Conservation (phyloP, 1,284 basidiomycete species). For the Ceratobasidium sp. region DNA sequence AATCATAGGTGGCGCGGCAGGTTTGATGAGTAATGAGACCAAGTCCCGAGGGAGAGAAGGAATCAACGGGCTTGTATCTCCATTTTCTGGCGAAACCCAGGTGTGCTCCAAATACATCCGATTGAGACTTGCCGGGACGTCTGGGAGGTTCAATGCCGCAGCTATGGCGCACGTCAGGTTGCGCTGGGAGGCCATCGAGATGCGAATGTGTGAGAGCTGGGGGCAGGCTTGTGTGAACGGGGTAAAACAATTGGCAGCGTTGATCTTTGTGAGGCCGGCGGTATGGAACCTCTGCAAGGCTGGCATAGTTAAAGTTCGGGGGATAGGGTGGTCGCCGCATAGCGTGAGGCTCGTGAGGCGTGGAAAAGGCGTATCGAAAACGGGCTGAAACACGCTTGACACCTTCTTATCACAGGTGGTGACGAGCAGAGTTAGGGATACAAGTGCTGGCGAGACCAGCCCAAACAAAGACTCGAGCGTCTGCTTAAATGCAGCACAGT, state of each 20-base stretch:
- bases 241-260: slow-evolving; percentile 5
- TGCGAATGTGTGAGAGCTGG: slow-evolving; percentile 2
- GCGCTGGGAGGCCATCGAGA: slow-evolving; percentile 9
- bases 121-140: background rate
- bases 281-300: background rate
- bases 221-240: slow-evolving; percentile 3
- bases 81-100: background rate
- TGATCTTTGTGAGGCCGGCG: slow-evolving; percentile 4
- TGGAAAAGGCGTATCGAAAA: slow-evolving; percentile 12
- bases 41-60: slow-evolving; percentile 6
- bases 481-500: background rate
- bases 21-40: slow-evolving; percentile 8
- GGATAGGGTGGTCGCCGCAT: slow-evolving; percentile 17
- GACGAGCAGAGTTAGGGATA: background rate
- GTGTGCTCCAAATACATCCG: slow-evolving; percentile 1
- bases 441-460: background rate
- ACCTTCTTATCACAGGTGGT: background rate
- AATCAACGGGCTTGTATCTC: background rate
- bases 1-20: background rate
- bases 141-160: background rate
- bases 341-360: slow-evolving; percentile 5
- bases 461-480: background rate
- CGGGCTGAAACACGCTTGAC: slow-evolving; percentile 1
- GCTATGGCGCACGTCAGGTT: slow-evolving; percentile 10
- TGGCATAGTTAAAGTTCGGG: background rate